Evolutionary conservation across 2,329 filamentous ascomycete genomes (phyloP).

Genomic region (Colletotrichum echinochloae): DNA sequence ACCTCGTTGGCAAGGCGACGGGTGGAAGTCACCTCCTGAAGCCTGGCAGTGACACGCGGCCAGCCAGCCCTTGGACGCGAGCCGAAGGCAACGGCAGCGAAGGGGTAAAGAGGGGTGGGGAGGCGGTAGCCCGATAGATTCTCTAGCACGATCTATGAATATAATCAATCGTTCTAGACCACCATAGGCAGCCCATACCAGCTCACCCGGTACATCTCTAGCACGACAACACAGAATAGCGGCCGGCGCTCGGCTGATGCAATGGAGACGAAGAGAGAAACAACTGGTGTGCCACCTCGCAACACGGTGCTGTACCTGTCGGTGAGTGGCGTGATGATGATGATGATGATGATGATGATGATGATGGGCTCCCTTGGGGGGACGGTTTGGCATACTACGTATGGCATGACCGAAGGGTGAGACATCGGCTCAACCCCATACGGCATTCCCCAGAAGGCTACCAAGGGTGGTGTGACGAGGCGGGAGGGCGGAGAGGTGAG

Average conservation of each 20-base stretch:
- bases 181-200: too few relatives aligned
- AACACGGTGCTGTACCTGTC: background rate
- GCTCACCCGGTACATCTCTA: too few relatives aligned
- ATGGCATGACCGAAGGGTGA: background rate
- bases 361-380: background rate
- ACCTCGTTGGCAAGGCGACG: background rate
- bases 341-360: background rate
- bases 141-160: too few relatives aligned
- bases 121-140: background rate
- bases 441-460: background rate
- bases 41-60: background rate
- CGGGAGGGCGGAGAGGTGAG: background rate
- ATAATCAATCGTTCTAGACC: too few relatives aligned
- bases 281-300: background rate
- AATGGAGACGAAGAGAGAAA: background rate
- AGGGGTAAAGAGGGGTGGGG: background rate
- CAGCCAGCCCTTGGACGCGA: background rate
- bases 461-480: background rate
- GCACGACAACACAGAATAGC: too few relatives aligned
- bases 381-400: constrained; percentile 19
- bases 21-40: background rate
- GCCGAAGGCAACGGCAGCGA: background rate
- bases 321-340: constrained; percentile 5
- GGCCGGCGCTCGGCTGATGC: background rate
- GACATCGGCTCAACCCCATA: background rate